phyloP scores from a whole-genome alignment of 139 green algal species.

The Dunaliella sp. region DNA sequence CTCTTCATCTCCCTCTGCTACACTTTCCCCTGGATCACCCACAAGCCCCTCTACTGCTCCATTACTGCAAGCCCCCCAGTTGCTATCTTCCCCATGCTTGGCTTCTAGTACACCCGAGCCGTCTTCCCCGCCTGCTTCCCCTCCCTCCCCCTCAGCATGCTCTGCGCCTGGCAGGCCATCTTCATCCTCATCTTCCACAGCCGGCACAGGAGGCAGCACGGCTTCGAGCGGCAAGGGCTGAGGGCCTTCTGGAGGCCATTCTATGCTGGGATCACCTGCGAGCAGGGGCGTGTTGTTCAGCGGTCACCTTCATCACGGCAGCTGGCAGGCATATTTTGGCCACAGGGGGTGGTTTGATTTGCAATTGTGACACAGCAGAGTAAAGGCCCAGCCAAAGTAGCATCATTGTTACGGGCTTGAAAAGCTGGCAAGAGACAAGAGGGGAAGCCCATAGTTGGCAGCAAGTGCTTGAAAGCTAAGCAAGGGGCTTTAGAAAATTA shows the following conservation, averaged over 20 bases:
- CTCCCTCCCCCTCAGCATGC: neutral
- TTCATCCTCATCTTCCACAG: neutral
- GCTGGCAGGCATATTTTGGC: neutral
- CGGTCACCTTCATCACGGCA: neutral
- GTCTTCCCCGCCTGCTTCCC: neutral
- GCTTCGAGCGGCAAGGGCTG: neutral
- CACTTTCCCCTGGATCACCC: too few relatives aligned
- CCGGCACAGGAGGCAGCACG: neutral
- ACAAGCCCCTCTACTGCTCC: too few relatives aligned
- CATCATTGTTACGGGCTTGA: too few relatives aligned
- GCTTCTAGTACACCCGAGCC: neutral
- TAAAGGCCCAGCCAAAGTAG: too few relatives aligned
- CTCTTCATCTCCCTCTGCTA: too few relatives aligned
- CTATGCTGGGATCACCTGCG: neutral
- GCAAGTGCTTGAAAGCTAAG: too few relatives aligned
- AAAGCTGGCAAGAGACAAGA: too few relatives aligned
- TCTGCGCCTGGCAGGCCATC: neutral
- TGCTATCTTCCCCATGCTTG: neutral
- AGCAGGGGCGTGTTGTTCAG: neutral
- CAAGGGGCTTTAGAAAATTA: too few relatives aligned
- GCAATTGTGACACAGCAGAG: too few relatives aligned
- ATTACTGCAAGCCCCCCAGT: too few relatives aligned
- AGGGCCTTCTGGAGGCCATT: constrained; percentile 9
- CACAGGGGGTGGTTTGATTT: too few relatives aligned
- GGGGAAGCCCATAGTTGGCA: too few relatives aligned